Evolutionary conservation across 2,329 filamentous ascomycete genomes (phyloP).

Genomic region (Apiospora malaysiana): DNA sequence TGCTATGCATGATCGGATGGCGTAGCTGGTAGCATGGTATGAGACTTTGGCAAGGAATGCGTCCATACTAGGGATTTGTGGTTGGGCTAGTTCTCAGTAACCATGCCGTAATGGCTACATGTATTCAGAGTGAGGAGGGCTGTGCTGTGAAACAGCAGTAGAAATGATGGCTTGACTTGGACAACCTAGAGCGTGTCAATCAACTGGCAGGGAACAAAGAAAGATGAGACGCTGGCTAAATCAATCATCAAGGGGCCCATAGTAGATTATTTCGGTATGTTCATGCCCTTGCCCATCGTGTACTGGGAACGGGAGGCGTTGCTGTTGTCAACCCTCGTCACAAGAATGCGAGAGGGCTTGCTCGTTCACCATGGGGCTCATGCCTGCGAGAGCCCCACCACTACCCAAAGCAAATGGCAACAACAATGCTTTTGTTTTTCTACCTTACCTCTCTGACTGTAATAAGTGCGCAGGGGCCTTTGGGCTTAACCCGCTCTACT

Average conservation of each 20-base stretch:
- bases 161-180: neutral
- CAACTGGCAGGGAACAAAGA: neutral
- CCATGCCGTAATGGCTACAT: neutral
- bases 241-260: neutral
- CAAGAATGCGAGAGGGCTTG: neutral
- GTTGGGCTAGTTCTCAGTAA: constrained; percentile 16
- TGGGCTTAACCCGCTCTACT: neutral
- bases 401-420: constrained; percentile 10
- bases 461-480: neutral
- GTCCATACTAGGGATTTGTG: constrained; percentile 64
- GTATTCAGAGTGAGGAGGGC: neutral
- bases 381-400: neutral
- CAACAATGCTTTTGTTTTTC: neutral
- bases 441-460: neutral
- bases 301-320: neutral
- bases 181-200: neutral
- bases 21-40: constrained; percentile 86
- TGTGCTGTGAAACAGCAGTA: neutral
- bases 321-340: neutral
- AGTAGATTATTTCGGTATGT: neutral
- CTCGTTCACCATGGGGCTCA: neutral
- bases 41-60: constrained; percentile 59
- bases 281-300: neutral
- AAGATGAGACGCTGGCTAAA: neutral
- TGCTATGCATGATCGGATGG: constrained; percentile 84